Evolutionary conservation across 164 flowering plant species (phyloP).

Genomic region (Nelumbo lutea): DNA sequence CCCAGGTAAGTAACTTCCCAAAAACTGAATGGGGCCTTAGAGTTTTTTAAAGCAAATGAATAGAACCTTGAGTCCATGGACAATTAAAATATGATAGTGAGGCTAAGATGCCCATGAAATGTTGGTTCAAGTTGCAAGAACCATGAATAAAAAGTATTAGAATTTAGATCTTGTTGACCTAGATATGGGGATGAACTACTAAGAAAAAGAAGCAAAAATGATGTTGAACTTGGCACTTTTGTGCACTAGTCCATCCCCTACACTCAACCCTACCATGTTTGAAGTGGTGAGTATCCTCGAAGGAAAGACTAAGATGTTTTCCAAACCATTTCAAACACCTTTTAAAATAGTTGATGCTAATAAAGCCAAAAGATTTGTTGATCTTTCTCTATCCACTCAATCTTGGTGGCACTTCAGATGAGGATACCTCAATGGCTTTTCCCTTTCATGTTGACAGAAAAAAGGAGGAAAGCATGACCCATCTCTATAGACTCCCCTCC

Average conservation of each 20-base stretch:
- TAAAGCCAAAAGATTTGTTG: neutral
- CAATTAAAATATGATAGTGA: too few species aligned
- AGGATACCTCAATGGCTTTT: neutral
- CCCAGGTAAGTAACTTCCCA: too few species aligned
- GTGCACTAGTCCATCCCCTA: neutral
- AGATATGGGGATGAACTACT: neutral
- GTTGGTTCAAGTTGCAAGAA: too few species aligned
- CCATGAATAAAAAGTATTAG: too few species aligned
- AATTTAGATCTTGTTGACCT: neutral
- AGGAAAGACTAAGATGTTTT: neutral
- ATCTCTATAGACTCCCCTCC: neutral
- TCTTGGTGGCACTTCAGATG: neutral
- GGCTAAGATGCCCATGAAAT: too few species aligned
- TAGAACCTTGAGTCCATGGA: too few species aligned
- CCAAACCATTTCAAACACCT: neutral
- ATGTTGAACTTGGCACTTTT: constrained; percentile 5
- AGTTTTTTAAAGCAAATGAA: too few species aligned
- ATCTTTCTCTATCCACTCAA: neutral
- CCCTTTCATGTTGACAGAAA: neutral
- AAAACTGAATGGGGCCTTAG: too few species aligned
- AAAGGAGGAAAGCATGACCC: neutral
- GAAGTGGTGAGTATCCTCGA: constrained; percentile 2
- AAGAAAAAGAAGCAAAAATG: neutral
- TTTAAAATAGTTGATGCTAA: neutral
- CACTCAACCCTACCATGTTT: neutral